Conservation (phyloP, 2,329 filamentous ascomycete genomes). For the Pseudogymnoascus sp. region DNA sequence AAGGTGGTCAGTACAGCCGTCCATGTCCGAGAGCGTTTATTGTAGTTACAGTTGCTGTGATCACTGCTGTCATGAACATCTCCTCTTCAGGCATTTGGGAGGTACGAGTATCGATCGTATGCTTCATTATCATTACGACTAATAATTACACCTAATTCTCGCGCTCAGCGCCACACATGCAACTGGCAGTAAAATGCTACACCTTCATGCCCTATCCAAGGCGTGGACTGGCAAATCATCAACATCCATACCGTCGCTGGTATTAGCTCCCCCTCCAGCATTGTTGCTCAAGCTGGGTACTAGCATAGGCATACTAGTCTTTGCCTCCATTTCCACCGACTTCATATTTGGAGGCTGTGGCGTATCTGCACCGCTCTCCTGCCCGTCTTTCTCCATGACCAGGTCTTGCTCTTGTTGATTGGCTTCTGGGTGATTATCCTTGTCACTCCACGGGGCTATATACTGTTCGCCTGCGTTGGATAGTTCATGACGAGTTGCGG, state of each 20-base stretch:
- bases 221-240: neutral
- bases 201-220: neutral
- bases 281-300: neutral
- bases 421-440: neutral
- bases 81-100: neutral
- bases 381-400: constrained; percentile 1
- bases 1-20: neutral
- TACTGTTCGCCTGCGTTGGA: neutral
- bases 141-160: neutral
- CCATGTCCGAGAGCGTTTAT: neutral
- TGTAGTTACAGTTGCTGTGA: neutral
- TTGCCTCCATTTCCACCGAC: neutral
- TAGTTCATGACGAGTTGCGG: neutral
- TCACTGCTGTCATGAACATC: neutral
- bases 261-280: neutral
- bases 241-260: neutral
- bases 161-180: neutral
- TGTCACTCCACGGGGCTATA: neutral
- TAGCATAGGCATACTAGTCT: neutral
- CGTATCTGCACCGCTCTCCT: neutral
- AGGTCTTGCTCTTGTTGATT: neutral
- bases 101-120: neutral
- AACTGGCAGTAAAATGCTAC: neutral
- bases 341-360: neutral
- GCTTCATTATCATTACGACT: neutral